Evolutionary conservation across 805 yeast genomes (phyloP), one percentile per base, ranked within the genome.

Genomic region (Nakazawaea pomicola): DNA sequence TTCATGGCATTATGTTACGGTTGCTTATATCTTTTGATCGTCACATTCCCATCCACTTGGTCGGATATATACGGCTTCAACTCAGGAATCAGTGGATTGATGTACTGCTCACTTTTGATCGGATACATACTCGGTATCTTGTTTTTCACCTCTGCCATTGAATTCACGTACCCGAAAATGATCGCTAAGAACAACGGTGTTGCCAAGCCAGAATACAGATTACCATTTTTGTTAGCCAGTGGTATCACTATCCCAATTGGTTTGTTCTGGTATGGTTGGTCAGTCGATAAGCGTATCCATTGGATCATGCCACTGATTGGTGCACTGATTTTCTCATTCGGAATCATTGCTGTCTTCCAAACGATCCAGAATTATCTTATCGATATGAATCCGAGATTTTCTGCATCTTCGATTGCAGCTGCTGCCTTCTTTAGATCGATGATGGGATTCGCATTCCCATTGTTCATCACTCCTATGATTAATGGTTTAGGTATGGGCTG

Each of bases 191-290:
- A 78, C 48, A 62, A 62, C 15, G 84, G 84, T 7, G 73, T 74
- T 10, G 50, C 75, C 9, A 73, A 74, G 46, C 87, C 87, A 1
- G 88, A 81, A 52, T 78, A 56, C 53, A 61, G 84, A 36, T 54
- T 81, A 23, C 80, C 80, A 11, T 60, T 71, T 40, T 55, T 80
- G 30, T 63, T 76, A 46, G 56, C 64, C 12, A 62, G 73, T 15
- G 78, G 83, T 1, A 47, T 80, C 27, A 52, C 70, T 14, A 67
- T 77, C 47, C 80, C 87, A 0, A 64, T 68, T 11, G 88, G 87
- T 0, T 60, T 81, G 31, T 62, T 82, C 45, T 77, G 85, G 77
- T 80, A 76, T 51, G 89, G 88, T 12, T 82, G 88, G 89, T 70
- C 80, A 25, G 80, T 83, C 1, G 63, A 78, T 51, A 63, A 70